Evolutionary conservation across 257 asterid genomes (phyloP), one percentile per base, ranked within the genome.

Genomic region (Solanum pinnatisectum): DNA sequence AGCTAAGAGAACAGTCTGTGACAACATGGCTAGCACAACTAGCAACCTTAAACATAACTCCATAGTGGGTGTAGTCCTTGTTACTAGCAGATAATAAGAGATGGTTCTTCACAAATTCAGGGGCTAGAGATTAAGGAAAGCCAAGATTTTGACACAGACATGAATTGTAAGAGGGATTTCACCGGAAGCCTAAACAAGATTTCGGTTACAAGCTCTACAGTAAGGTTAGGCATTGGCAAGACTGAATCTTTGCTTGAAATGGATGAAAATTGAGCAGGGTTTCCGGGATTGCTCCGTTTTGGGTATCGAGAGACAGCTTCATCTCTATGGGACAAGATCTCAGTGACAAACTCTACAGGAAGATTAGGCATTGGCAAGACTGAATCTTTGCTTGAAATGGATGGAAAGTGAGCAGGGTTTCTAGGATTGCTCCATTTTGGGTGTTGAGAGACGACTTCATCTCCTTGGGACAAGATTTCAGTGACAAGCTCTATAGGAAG

Each of bases 341-440:
- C 15, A 3, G 2, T 6, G 3, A 30, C 18, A 4, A 68, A 20
- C 18, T 68, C 39, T 27, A 18, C 42, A 9, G 52, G 77, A 22
- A 56, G 87, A 89, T 89, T 87, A 85, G 91, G 90, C 49, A 95
- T 92, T 76, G 82, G 90, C 67, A 49, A 82, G 81, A 95, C 96
- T 94, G 63, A 92, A 89, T 85, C 84, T 95, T 84, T 13, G 74
- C 83, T 20, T 90, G 90, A 27, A 79, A 25, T 20, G 15, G 25
- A 63, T 8, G 22, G 1, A 22, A 67, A 67, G 0, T 12, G 73
- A 67, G 2, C 5, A 25, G 10, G 27, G 9, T 73, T 73, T 71
- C 1, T 9, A n/a, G 40, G 78, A 6, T 71, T 32, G 25, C 46
- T 16, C 82, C 82, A 4, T 35, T 20, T 73, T 36, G 37, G 37